Evolutionary conservation across 768 basidiomycete genomes (phyloP).

Genomic region (Cystobasidium onofrii): DNA sequence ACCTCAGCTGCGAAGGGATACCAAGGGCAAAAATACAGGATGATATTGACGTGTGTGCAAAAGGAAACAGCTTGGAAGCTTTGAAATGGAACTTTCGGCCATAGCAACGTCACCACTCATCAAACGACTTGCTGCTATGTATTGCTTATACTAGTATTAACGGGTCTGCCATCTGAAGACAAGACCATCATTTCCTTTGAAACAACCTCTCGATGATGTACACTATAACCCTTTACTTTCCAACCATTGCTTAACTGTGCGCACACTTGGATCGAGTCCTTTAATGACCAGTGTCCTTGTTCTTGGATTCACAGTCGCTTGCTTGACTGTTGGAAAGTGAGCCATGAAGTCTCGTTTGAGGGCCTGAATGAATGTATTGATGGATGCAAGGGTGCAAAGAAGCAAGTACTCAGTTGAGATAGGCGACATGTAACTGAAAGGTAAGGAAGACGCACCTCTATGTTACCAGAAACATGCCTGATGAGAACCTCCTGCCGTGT

Average conservation of each 20-base stretch:
- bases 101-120: too few relatives aligned
- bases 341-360: neutral
- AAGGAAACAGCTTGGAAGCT: too few relatives aligned
- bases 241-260: constrained; percentile 1
- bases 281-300: neutral
- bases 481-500: constrained; percentile 10
- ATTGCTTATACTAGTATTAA: too few relatives aligned
- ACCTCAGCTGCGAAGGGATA: too few relatives aligned
- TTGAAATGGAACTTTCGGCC: too few relatives aligned
- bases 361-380: neutral
- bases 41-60: too few relatives aligned
- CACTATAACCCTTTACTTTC: neutral
- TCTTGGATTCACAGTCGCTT: neutral
- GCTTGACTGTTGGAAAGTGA: neutral
- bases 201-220: neutral
- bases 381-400: too few relatives aligned
- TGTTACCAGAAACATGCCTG: neutral
- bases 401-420: too few relatives aligned
- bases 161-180: too few relatives aligned
- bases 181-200: too few relatives aligned
- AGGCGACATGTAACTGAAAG: neutral
- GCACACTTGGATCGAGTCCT: neutral
- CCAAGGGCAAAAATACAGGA: too few relatives aligned
- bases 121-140: too few relatives aligned
- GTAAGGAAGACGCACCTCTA: neutral